Percentiles rank a stretch among this genome's conserved stretches.
Evolutionary conservation across 306 rosid genomes (phyloP).

Genomic region (Abrus pulchellus): DNA sequence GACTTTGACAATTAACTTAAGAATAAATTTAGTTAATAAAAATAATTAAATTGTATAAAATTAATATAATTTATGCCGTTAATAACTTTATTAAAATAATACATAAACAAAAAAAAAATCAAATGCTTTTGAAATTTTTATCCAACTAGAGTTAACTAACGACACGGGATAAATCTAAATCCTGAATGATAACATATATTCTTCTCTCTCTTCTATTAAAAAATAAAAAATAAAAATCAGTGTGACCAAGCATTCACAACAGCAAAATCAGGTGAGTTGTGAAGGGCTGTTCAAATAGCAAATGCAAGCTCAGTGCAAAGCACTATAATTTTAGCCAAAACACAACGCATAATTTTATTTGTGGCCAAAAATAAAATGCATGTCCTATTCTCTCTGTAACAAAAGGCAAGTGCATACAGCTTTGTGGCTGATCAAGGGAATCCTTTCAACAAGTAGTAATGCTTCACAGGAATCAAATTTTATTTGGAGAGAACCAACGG

Average conservation of each 20-base stretch:
- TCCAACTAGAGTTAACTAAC: too few species aligned
- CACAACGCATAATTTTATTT: not conserved
- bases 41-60: too few species aligned
- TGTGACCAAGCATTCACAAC: not conserved
- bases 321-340: not conserved
- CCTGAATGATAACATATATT: too few species aligned
- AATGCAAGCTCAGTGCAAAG: conserved; percentile 14
- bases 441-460: not conserved
- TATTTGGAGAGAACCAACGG: not conserved
- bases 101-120: too few species aligned
- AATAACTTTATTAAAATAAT: too few species aligned
- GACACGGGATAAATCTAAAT: too few species aligned
- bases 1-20: too few species aligned
- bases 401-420: conserved; percentile 11
- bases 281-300: not conserved
- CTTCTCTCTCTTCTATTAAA: too few species aligned
- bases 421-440: not conserved
- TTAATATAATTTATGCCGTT: too few species aligned
- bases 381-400: not conserved
- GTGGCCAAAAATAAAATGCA: conserved; percentile 9
- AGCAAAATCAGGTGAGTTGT: conserved; percentile 3
- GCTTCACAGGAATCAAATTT: not conserved
- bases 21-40: too few species aligned
- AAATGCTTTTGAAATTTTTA: too few species aligned
- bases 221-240: not conserved